Base-by-base conservation (phyloP, 495 filamentous ascomycete genomes). In the Hamigera avellanea region DNA sequence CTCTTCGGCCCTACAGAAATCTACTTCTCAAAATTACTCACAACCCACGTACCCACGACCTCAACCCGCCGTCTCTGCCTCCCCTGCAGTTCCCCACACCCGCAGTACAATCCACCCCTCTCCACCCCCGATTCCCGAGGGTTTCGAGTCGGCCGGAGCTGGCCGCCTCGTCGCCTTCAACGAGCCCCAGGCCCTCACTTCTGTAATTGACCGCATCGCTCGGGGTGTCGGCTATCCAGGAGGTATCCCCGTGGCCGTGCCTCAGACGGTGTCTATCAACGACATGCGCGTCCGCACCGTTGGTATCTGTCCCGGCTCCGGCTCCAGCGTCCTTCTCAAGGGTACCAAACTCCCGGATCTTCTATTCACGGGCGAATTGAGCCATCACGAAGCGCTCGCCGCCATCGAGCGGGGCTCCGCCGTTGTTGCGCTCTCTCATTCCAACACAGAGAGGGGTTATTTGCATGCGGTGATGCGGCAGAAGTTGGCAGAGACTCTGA, bases 331-430 rank as follows among this genome's bases (percentile, higher is more conserved):
- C 9, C 70, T 98, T 39, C 70, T 79, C 33, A 69, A 77, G 35
- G 48, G 59, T 13, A 59, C 61, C 9, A 64, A 70, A 16, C 69
- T 80, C 3, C 62, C 69, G 0, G 86, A 95, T 51, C 60, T 95
- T 17, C 58, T 88, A 0, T 81, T 96, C 40, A 96, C 89, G 0
- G 91, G 91, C 6, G 91, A 98, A 54, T 73, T 96, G 72, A 80
- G 74, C 35, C 91, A 98, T 54, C 91, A 98, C 51, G 80, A 91
- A 40, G 82, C 89, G 8, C 69, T 98, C 27, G 75, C 82, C 19
- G 80, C 84, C 15, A 85, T 80, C 19, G 89, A 95, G 67, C 69
- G 72, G n/a, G 91, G 91, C n/a, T 78, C 80, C 39, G 76, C 71
- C 37, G 85, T 95, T 0, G 70, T 98, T 38, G 78, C 80, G 6